phyloP scores from a whole-genome alignment of 139 green algal species.

The Chlamydomonas eustigma region DNA sequence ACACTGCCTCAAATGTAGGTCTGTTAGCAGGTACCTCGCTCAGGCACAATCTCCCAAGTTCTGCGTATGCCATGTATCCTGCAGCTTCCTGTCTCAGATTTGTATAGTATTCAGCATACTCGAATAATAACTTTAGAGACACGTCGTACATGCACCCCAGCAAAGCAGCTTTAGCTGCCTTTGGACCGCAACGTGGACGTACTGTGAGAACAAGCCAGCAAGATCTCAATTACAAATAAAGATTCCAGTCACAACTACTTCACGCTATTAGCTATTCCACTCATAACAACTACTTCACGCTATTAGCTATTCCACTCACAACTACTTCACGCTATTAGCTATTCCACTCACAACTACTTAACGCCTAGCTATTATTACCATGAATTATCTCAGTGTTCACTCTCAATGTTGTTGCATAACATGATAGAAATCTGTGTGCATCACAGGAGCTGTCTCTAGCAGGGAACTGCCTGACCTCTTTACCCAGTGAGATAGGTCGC shows the following conservation, averaged over 20 bases:
- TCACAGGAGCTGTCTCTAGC: conserved; percentile 56
- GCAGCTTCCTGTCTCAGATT: neutral
- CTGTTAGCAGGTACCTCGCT: neutral
- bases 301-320: too few relatives aligned
- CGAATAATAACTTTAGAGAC: neutral
- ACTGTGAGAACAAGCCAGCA: neutral
- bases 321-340: too few relatives aligned
- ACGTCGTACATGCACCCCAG: neutral
- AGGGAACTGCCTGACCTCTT: conserved; percentile 55
- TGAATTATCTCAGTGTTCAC: too few relatives aligned
- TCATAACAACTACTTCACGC: too few relatives aligned
- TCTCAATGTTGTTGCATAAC: too few relatives aligned
- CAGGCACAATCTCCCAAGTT: neutral
- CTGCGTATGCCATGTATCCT: neutral
- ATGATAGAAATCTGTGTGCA: too few relatives aligned
- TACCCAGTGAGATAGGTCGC: conserved; percentile 38
- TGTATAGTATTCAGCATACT: neutral
- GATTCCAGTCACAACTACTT: too few relatives aligned
- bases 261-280: too few relatives aligned
- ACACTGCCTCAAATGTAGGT: neutral
- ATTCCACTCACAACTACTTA: too few relatives aligned
- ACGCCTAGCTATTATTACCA: too few relatives aligned
- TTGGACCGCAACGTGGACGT: neutral
- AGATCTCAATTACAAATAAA: too few relatives aligned
- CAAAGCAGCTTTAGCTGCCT: neutral